A percentile compares a stretch with the other conserved stretches of the same genome.
These are phyloP conservation scores for Tricholomella constricta DNA, from an alignment of 768 basidiomycete genomes.

Conservation along the genomic window DNA sequence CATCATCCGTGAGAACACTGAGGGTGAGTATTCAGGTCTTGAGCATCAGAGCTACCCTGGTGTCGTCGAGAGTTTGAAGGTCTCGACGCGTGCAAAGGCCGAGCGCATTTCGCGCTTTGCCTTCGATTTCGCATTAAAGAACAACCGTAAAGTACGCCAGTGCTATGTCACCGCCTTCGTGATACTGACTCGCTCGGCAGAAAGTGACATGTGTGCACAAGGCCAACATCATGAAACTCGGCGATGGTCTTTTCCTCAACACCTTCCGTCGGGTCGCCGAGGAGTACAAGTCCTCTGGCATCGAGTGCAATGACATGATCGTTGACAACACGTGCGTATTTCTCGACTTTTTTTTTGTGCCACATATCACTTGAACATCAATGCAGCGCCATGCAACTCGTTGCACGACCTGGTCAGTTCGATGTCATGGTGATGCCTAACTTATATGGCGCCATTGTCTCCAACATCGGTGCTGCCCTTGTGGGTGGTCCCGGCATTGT, in stretches of 20 bases:
- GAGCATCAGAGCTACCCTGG: constrained; percentile 98
- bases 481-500: constrained; percentile 98
- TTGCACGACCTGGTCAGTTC: constrained; percentile 93
- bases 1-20: constrained; percentile 99
- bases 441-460: constrained; percentile 94
- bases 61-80: constrained; percentile 97
- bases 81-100: constrained; percentile 92
- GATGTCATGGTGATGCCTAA: constrained; percentile 99
- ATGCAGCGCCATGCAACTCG: constrained; percentile 95
- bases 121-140: constrained; percentile 98
- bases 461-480: constrained; percentile 97
- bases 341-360: not conserved
- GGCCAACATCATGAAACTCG: constrained; percentile 99
- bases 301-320: constrained; percentile 97
- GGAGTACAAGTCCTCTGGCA: constrained; percentile 92
- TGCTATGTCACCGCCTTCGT: not conserved
- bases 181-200: constrained; percentile 39
- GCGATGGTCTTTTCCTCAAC: constrained; percentile 98
- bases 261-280: constrained; percentile 96
- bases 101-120: constrained; percentile 97
- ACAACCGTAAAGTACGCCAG: constrained; percentile 83
- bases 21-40: constrained; percentile 98
- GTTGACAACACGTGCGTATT: constrained; percentile 90
- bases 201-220: constrained; percentile 99
- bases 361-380: constrained; percentile 2